Evolutionary conservation across 2,329 filamentous ascomycete species (phyloP).

Genomic region (Cytospora piceae): DNA sequence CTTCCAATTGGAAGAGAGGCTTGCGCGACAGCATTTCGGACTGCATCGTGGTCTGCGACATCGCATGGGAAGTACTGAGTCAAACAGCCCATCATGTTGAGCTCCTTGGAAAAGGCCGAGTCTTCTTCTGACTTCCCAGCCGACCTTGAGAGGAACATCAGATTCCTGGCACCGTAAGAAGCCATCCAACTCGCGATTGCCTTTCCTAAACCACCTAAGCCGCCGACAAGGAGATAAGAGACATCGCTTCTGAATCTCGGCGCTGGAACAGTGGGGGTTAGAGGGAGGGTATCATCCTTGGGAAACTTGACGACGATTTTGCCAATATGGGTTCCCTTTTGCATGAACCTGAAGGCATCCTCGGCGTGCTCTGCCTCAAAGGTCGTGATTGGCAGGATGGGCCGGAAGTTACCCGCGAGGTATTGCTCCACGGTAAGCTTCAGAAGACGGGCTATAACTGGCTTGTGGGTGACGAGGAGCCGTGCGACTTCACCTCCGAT

Average conservation of each 20-base stretch:
- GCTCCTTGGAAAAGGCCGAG: not conserved
- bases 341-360: slow-evolving; percentile 44
- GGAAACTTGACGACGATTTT: slow-evolving; percentile 42
- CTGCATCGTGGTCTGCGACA: not conserved
- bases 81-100: slow-evolving; percentile 4
- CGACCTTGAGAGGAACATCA: slow-evolving; percentile 17
- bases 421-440: slow-evolving; percentile 7
- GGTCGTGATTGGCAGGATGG: slow-evolving; percentile 32
- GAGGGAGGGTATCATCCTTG: not conserved
- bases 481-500: slow-evolving; percentile 6
- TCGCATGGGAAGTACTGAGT: not conserved
- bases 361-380: slow-evolving; percentile 35
- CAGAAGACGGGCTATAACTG: not conserved
- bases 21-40: not conserved
- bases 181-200: slow-evolving; percentile 20
- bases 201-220: slow-evolving; percentile 15
- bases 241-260: slow-evolving; percentile 32
- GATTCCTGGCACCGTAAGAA: not conserved
- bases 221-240: slow-evolving; percentile 37
- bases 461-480: not conserved
- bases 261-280: slow-evolving; percentile 25
- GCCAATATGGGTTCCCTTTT: slow-evolving; percentile 46
- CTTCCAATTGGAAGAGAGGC: not conserved
- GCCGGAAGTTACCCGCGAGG: slow-evolving; percentile 26
- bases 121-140: slow-evolving; percentile 11